Conservation (phyloP, 768 basidiomycete genomes). For the Tricholoma sp. region DNA sequence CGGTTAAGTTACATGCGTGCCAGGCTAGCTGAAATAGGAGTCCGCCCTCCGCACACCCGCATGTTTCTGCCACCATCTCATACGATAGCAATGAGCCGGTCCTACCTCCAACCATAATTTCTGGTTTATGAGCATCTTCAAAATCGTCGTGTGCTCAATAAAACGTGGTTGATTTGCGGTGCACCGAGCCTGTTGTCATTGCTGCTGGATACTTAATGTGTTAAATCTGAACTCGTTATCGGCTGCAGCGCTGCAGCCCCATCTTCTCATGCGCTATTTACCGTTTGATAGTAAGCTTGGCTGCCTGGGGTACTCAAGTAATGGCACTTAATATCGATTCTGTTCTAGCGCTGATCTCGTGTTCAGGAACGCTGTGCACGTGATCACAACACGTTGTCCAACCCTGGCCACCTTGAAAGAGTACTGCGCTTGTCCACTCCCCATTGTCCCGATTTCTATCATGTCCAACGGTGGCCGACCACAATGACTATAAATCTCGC, state of each 20-base stretch:
- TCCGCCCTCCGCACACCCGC: too few relatives aligned
- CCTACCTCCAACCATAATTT: neutral
- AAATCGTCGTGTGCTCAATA: neutral
- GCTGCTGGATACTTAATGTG: too few relatives aligned
- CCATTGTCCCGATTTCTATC: neutral
- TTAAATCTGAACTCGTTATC: too few relatives aligned
- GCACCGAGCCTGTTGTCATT: too few relatives aligned
- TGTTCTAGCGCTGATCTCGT: too few relatives aligned
- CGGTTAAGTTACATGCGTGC: neutral
- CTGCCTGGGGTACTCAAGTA: too few relatives aligned
- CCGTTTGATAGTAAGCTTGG: too few relatives aligned
- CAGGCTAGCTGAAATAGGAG: neutral
- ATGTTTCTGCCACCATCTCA: neutral
- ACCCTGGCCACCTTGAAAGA: neutral
- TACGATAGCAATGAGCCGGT: neutral
- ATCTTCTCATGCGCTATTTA: neutral
- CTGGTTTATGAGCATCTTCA: neutral
- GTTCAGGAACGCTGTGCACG: neutral
- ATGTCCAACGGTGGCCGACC: neutral
- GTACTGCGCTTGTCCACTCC: neutral
- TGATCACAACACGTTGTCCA: constrained; percentile 5
- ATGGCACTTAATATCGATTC: too few relatives aligned
- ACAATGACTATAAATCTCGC: neutral
- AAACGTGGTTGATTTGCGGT: neutral
- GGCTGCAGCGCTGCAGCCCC: too few relatives aligned